phyloP scores from a whole-genome alignment of 164 flowering plant genomes.

The Kalanchoe fedtschenkoi region DNA sequence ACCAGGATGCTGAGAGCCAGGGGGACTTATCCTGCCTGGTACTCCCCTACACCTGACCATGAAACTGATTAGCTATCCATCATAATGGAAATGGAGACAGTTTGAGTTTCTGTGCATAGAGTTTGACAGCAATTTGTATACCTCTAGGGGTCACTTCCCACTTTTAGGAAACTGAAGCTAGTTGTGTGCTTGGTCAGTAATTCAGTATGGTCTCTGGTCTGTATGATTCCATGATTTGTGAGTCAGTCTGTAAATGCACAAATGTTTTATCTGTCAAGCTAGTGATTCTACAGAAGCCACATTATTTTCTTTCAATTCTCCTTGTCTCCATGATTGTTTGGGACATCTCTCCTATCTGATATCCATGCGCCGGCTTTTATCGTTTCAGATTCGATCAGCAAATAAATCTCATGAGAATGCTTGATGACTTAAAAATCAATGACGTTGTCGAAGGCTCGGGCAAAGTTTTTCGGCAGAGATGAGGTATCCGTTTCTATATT shows the following conservation, averaged over 20 bases:
- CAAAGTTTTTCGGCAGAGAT: not conserved
- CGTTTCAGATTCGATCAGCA: not conserved
- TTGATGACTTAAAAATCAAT: too few relatives aligned
- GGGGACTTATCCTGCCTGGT: slow-evolving; percentile 70
- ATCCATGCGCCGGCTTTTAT: not conserved
- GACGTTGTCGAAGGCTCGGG: too few relatives aligned
- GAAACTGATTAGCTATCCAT: slow-evolving; percentile 41
- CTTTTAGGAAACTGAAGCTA: not conserved
- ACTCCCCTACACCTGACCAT: slow-evolving; percentile 61
- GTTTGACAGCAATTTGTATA: not conserved
- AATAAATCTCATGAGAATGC: not conserved
- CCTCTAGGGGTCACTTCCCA: not conserved
- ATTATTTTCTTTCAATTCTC: not conserved
- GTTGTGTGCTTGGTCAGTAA: not conserved
- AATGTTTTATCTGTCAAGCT: not conserved
- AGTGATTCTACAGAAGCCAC: not conserved
- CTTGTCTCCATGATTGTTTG: not conserved
- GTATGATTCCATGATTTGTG: too few relatives aligned
- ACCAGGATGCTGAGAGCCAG: slow-evolving; percentile 65
- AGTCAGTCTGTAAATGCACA: too few relatives aligned
- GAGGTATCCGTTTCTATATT: not conserved
- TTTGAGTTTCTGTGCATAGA: not conserved
- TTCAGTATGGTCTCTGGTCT: not conserved
- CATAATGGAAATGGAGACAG: not conserved
- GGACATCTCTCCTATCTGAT: not conserved